Percentiles rank a stretch among this genome's conserved stretches.
Evolutionary conservation across 139 green algal species (phyloP).

Genomic region (Picochlorum sp.): DNA sequence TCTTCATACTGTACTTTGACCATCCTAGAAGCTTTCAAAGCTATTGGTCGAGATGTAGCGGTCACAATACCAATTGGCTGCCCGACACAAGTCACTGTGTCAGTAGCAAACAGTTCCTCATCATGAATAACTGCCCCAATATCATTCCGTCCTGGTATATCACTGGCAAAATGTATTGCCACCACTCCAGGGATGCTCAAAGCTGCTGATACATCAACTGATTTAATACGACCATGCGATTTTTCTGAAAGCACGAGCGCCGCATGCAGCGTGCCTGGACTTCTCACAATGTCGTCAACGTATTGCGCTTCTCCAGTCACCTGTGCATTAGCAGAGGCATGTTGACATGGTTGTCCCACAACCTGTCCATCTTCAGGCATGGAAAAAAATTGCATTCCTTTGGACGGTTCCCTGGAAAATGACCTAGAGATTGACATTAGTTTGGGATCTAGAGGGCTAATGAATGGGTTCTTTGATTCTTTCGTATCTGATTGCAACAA

Average conservation of each 20-base stretch:
- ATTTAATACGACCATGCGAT: constrained; percentile 65
- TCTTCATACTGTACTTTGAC: constrained; percentile 85
- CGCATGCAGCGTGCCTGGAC: constrained; percentile 49
- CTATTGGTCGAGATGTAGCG: constrained; percentile 53
- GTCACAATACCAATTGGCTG: constrained; percentile 78
- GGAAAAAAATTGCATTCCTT: constrained; percentile 78
- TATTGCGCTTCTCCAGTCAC: constrained; percentile 84
- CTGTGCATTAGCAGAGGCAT: constrained; percentile 86
- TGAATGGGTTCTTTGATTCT: too few relatives aligned
- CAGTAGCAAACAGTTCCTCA: constrained; percentile 82
- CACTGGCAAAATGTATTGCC: constrained; percentile 5
- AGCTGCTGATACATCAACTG: constrained; percentile 59
- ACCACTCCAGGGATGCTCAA: constrained; percentile 22
- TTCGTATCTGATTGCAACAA: constrained; percentile 20
- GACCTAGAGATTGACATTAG: neutral
- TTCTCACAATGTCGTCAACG: constrained; percentile 77
- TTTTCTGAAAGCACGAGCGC: constrained; percentile 65
- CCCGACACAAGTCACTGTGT: constrained; percentile 76
- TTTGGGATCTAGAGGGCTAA: constrained; percentile 6
- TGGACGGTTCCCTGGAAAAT: constrained; percentile 33
- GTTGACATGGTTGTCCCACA: constrained; percentile 66
- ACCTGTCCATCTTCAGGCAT: constrained; percentile 24
- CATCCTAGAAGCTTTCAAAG: constrained; percentile 39
- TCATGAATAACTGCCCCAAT: constrained; percentile 77
- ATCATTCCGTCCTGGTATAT: constrained; percentile 71